Percentiles rank a stretch among this genome's conserved stretches.
Conservation (phyloP, 345 rosid genomes). For the Xanthoceras sorbifolium region DNA sequence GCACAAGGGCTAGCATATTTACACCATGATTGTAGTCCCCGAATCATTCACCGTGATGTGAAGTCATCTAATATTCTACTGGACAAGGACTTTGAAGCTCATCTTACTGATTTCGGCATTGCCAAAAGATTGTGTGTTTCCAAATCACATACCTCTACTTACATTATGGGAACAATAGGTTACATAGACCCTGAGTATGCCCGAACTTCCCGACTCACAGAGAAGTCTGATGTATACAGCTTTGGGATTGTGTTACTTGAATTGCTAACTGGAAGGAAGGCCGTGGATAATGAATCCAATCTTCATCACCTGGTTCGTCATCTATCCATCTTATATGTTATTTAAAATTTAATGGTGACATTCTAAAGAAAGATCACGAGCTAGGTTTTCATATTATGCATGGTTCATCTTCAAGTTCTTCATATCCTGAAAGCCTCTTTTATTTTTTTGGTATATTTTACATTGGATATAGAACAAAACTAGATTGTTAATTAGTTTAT, state of each 20-base stretch:
- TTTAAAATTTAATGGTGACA: background rate
- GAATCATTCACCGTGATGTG: slow-evolving; percentile 92
- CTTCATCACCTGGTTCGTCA: slow-evolving; percentile 86
- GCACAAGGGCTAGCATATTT: slow-evolving; percentile 92
- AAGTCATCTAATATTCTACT: slow-evolving; percentile 87
- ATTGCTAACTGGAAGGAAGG: slow-evolving; percentile 83
- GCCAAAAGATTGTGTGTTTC: slow-evolving; percentile 83
- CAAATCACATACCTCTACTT: slow-evolving; percentile 82
- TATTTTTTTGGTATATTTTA: background rate
- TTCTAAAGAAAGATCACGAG: background rate
- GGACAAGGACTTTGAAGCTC: slow-evolving; percentile 88
- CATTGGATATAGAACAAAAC: background rate
- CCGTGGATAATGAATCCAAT: slow-evolving; percentile 89
- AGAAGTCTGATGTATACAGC: slow-evolving; percentile 95
- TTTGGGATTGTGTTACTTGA: slow-evolving; percentile 90
- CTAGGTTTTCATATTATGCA: background rate
- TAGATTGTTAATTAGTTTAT: background rate
- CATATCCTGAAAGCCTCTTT: background rate
- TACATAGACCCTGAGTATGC: slow-evolving; percentile 98
- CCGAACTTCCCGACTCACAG: slow-evolving; percentile 88
- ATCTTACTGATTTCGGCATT: slow-evolving; percentile 96
- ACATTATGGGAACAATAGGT: slow-evolving; percentile 93
- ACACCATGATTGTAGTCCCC: slow-evolving; percentile 95
- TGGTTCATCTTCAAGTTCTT: background rate
- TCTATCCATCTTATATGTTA: background rate